Conservation (phyloP, 768 basidiomycete genomes). For the Cystofilobasidium capitatum region DNA sequence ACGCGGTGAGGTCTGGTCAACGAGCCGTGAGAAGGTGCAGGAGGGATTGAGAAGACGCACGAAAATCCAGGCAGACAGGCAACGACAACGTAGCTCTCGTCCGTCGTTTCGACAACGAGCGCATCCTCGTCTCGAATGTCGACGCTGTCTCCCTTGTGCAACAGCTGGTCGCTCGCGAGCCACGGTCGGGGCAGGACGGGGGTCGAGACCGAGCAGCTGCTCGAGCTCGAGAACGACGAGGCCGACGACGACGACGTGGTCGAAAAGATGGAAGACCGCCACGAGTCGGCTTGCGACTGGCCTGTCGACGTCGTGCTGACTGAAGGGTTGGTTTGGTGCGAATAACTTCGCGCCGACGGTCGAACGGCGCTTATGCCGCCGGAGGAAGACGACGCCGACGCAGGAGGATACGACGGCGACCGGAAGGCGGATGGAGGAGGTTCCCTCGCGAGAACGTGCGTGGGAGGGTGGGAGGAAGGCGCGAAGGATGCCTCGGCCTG, state of each 20-base stretch:
- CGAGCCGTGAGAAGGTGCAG: background rate
- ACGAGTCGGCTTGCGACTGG: background rate
- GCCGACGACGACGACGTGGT: conserved; percentile 5
- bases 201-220: conserved; percentile 17
- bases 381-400: background rate
- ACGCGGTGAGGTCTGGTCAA: background rate
- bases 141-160: background rate
- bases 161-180: conserved; percentile 13
- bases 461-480: background rate
- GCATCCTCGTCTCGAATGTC: conserved; percentile 9
- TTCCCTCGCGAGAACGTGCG: background rate
- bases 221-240: conserved; percentile 10
- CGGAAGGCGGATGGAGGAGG: conserved; percentile 1
- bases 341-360: background rate
- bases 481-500: background rate
- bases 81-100: conserved; percentile 19
- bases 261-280: conserved; percentile 14
- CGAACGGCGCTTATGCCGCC: background rate
- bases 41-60: conserved; percentile 8
- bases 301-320: conserved; percentile 4
- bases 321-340: background rate
- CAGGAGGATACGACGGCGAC: background rate
- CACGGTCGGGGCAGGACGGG: conserved; percentile 19
- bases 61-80: conserved; percentile 24
- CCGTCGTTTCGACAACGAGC: conserved; percentile 21